Base-by-base conservation (phyloP, 495 filamentous ascomycete genomes). In the Zalerion maritima region DNA sequence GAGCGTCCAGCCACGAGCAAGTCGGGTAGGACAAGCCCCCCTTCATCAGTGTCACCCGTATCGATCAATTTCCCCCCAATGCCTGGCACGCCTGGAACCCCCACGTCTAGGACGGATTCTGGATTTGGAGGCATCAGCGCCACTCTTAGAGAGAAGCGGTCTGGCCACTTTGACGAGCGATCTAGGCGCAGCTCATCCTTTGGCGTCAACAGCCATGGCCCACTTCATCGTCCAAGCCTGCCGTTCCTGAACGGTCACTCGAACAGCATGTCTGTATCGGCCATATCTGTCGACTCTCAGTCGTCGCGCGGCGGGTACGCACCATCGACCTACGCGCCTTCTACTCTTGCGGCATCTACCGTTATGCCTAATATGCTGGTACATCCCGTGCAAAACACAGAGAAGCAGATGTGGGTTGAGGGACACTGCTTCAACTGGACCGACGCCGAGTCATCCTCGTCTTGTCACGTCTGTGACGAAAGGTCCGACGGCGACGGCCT, bases 281-380 rank as follows among this genome's bases (percentile, higher is more conserved):
- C 82, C 4, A 58, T 92, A 33, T 77, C 73, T 32, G 73, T 74
- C 13, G 81, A 86, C 38, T 67, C 71, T 35, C 67, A 77, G 26
- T 70, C 77, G 11, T 72, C 73, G 2, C 87, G 75, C 9, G 77
- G 74, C 10, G 69, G 65, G 3, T 97, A 97, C 57, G 86, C 89
- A 2, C 87, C 89, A 2, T 94, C 87, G 2, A 82, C 86, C 2
- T 97, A 94, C 54, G 89, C 89, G 2, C 82, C 87, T 43, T 94
- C 86, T 10, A 97, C 89, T 6, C 66, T 96, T n/a, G 89, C 89
- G 18, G 89, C 89, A n/a, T 93, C 84, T 9, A 97, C 89, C 0
- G 76, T 97, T 43, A 93, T 97, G 71, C 87, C 89, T 8, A 82
- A 84, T 46, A 71, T 91, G 55, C 60, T 82, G 26, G 61, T 81